A percentile compares a stretch with the other conserved stretches of the same genome.
Conservation (phyloP, 2,329 filamentous ascomycete genomes). For the Dendryphion nanum region DNA sequence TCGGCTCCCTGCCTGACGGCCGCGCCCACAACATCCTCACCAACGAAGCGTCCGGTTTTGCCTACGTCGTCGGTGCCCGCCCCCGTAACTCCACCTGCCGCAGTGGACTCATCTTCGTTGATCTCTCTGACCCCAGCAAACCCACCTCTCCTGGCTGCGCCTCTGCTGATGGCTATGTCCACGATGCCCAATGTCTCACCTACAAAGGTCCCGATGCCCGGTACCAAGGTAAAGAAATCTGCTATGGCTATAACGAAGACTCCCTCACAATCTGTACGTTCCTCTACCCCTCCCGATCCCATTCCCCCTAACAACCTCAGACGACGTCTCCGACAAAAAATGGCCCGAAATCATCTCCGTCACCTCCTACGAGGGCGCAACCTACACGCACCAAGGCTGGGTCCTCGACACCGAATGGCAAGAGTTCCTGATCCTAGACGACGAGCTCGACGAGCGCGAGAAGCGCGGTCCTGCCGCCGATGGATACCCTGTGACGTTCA, state of each 20-base stretch:
- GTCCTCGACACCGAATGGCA: conserved; percentile 43
- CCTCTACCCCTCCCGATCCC: conserved; percentile 17
- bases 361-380: conserved; percentile 56
- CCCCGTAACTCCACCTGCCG: conserved; percentile 42
- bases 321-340: conserved; percentile 53
- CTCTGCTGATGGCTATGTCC: conserved; percentile 57
- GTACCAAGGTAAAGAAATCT: conserved; percentile 53
- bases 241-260: conserved; percentile 57
- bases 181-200: conserved; percentile 60
- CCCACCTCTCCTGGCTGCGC: conserved; percentile 55
- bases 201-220: conserved; percentile 52
- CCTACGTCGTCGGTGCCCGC: conserved; percentile 33
- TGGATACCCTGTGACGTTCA: conserved; percentile 34
- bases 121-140: conserved; percentile 55
- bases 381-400: conserved; percentile 60
- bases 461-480: conserved; percentile 27
- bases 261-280: conserved; percentile 50
- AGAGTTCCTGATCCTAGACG: conserved; percentile 38
- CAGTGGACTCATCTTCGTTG: conserved; percentile 57
- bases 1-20: conserved; percentile 24
- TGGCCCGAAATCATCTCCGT: conserved; percentile 49
- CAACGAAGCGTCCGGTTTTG: conserved; percentile 35
- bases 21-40: conserved; percentile 40
- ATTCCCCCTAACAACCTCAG: conserved; percentile 45
- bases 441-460: conserved; percentile 37